Evolutionary conservation across 768 basidiomycete species (phyloP), one percentile per base, ranked within the genome.

Genomic region (Albatrellus ellisii): DNA sequence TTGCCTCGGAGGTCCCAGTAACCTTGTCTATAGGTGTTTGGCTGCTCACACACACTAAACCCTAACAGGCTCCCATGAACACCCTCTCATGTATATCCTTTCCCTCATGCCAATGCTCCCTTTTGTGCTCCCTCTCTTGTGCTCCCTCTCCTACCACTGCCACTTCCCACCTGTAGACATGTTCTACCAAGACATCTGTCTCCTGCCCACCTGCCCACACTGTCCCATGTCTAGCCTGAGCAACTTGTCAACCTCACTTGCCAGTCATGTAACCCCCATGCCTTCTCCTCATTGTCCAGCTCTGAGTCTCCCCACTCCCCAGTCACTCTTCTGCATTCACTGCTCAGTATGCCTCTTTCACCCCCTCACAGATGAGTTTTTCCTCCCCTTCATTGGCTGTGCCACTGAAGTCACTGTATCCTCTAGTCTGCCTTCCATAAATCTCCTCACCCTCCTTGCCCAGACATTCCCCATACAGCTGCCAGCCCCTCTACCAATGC

Each of bases 371-470:
- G 74, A 76, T 15, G 77, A 85, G 46, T 73, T 86, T 22, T 79
- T 77, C 50, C 73, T 95, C 11, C 90, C 90, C 1, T 95, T 90
- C 61, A 69, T 92, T 47, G 80, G 92, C 49, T 77, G 90, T 15
- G 72, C 86, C 0, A 60, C 64, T 0, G 90, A 95, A 54, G 87
- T 92, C 1, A 49, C 69, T 4, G 62, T 95, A 22, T 72, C 91
- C 44, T 42, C 69, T 17, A 67, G 62, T 9, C 74, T 68, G 2
- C 84, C 77, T 4, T 82, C 79, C 43, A 70, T 69, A 46, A 79
- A 77, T 45, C 64, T 90, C 2, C 78, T 88, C 46, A 67, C 78
- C 4, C 70, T 88, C 15, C 70, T 89, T 22, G 68, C 74, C 0
- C 80, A 88, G 58, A 83, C 77, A 0, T 79, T 86, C 29, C 29